Conservation (phyloP, 495 filamentous ascomycete genomes). For the Aspergillus kassunensis region DNA sequence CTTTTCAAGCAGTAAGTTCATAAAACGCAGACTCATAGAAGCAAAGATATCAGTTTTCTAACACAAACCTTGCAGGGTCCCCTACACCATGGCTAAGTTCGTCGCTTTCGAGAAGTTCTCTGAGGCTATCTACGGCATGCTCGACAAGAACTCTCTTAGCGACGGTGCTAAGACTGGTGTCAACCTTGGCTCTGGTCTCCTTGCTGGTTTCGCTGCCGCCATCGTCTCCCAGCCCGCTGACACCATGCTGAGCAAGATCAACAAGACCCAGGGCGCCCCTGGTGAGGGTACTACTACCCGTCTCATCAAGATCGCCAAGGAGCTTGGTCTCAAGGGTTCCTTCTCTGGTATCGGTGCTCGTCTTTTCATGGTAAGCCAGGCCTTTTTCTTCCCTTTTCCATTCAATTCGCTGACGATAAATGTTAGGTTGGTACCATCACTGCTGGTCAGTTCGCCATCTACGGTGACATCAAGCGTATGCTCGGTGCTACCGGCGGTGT, state of each 20-base stretch:
- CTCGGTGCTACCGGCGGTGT: constrained; percentile 72
- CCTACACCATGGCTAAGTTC: constrained; percentile 99
- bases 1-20: constrained; percentile 93
- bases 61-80: constrained; percentile 58
- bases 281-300: constrained; percentile 90
- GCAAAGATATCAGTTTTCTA: background rate
- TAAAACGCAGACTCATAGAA: no score
- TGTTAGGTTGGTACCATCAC: constrained; percentile 66
- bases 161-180: constrained; percentile 73
- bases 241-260: constrained; percentile 99
- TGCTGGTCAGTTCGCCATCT: constrained; percentile 96
- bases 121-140: constrained; percentile 66
- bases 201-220: constrained; percentile 96
- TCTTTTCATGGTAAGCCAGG: constrained; percentile 57
- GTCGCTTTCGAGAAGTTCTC: constrained; percentile 97
- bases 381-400: background rate
- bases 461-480: constrained; percentile 58
- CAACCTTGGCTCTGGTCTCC: constrained; percentile 93
- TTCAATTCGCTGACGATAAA: constrained; percentile 5
- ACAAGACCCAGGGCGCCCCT: constrained; percentile 96
- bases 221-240: constrained; percentile 96
- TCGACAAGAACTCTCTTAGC: constrained; percentile 75
- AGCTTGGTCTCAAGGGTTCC: constrained; percentile 84
- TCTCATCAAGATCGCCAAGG: constrained; percentile 92
- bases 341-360: constrained; percentile 92